A percentile compares a stretch with the other conserved stretches of the same genome.
These are phyloP conservation scores for Haematococcus sp. DNA, from an alignment of 139 green algal genomes.

Conservation along the genomic window DNA sequence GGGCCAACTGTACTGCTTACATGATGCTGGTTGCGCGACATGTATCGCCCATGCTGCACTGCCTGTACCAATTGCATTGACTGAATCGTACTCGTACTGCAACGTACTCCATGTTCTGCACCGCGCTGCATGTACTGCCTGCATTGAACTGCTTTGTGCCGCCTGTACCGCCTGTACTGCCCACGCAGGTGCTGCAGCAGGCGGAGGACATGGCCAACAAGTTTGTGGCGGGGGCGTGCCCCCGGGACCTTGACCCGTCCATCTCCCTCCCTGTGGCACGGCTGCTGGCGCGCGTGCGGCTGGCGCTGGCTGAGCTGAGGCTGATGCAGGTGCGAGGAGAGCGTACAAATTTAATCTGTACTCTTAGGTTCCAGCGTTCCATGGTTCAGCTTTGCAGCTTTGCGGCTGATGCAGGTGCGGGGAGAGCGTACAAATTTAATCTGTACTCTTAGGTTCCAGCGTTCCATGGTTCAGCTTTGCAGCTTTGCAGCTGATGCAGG, in stretches of 20 bases:
- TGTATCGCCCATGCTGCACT: no score
- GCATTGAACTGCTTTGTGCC: no score
- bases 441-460: no score
- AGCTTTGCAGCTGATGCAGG: slow-evolving; percentile 26
- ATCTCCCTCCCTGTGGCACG: slow-evolving; percentile 19
- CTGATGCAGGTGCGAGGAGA: slow-evolving; percentile 14
- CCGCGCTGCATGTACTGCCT: no score
- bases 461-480: no score
- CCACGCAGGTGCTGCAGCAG: slow-evolving; percentile 3
- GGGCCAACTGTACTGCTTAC: background rate
- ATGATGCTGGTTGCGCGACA: no score
- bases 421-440: background rate
- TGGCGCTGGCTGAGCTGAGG: slow-evolving; percentile 28
- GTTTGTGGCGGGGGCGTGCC: slow-evolving; percentile 19
- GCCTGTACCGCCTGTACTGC: no score
- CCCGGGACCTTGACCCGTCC: slow-evolving; percentile 30
- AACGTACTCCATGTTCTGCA: no score
- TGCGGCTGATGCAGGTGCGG: slow-evolving; percentile 21
- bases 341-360: no score
- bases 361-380: no score
- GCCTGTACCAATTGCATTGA: no score
- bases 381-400: no score
- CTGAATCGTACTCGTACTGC: background rate
- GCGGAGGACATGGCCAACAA: slow-evolving; percentile 41
- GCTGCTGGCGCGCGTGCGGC: slow-evolving; percentile 31